Evolutionary conservation across 371 early-diverging fungal genomes (phyloP).

Genomic region (Saksenaea vasiformis): DNA sequence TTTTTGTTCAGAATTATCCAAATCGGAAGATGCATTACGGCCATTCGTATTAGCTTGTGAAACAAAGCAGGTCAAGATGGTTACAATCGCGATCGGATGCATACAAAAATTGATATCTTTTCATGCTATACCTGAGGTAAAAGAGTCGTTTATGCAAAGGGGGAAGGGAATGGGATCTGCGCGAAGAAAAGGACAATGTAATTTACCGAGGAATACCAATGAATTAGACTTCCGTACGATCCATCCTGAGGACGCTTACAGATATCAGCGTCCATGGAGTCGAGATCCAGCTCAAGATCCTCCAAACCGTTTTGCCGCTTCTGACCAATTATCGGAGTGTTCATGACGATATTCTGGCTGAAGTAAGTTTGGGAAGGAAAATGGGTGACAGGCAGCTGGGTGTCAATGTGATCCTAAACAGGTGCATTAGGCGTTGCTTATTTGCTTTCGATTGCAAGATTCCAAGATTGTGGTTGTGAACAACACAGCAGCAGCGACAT

Average conservation of each 20-base stretch:
- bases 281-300: conserved; percentile 91
- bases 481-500: conserved; percentile 94
- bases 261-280: conserved; percentile 73
- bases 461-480: conserved; percentile 85
- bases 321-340: conserved; percentile 81
- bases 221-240: conserved; percentile 63
- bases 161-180: background rate
- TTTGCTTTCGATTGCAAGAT: conserved; percentile 90
- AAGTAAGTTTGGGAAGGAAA: conserved; percentile 49
- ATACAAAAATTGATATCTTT: conserved; percentile 86
- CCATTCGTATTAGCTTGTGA: conserved; percentile 92
- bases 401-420: background rate
- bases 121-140: conserved; percentile 82
- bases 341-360: conserved; percentile 80
- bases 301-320: conserved; percentile 91
- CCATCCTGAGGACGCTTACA: conserved; percentile 71
- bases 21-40: conserved; percentile 80
- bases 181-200: background rate
- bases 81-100: conserved; percentile 86
- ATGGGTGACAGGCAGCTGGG: background rate
- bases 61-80: conserved; percentile 83
- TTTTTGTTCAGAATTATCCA: conserved; percentile 68
- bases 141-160: background rate
- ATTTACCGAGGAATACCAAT: background rate
- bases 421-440: conserved; percentile 65